phyloP scores from a whole-genome alignment of 1,284 basidiomycete species.

The Ceratobasidium sp. region DNA sequence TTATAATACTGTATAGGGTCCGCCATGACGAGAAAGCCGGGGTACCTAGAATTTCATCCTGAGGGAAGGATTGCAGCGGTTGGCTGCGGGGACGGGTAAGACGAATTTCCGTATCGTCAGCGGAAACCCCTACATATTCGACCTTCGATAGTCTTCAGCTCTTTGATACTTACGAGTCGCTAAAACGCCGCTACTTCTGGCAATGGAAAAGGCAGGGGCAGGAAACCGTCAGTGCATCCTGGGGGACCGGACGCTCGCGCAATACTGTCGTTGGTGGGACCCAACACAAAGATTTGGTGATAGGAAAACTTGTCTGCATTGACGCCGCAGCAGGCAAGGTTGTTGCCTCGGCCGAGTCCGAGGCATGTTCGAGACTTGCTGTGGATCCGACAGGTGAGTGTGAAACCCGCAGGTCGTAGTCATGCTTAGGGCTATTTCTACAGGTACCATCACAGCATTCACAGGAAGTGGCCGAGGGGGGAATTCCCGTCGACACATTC shows the following conservation, averaged over 20 bases:
- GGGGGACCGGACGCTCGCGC: constrained; percentile 10
- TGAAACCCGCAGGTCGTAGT: too few relatives aligned
- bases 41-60: neutral
- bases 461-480: constrained; percentile 15
- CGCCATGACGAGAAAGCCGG: neutral
- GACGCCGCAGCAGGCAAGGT: neutral
- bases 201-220: constrained; percentile 2
- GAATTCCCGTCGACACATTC: constrained; percentile 16
- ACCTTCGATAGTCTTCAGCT: neutral
- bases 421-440: neutral
- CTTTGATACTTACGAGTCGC: neutral
- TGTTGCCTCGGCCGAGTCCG: neutral
- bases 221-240: constrained; percentile 8
- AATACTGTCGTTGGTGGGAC: constrained; percentile 1
- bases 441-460: constrained; percentile 23
- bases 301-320: constrained; percentile 4
- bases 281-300: neutral
- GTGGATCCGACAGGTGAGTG: constrained; percentile 25
- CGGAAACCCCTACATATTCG: neutral
- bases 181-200: neutral
- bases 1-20: neutral
- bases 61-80: constrained; percentile 5
- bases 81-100: constrained; percentile 3
- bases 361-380: constrained; percentile 2
- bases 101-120: neutral